A percentile compares a stretch with the other conserved stretches of the same genome.
phyloP scores from a whole-genome alignment of 2,329 filamentous ascomycete species.

The Pleomassaria siparia region DNA sequence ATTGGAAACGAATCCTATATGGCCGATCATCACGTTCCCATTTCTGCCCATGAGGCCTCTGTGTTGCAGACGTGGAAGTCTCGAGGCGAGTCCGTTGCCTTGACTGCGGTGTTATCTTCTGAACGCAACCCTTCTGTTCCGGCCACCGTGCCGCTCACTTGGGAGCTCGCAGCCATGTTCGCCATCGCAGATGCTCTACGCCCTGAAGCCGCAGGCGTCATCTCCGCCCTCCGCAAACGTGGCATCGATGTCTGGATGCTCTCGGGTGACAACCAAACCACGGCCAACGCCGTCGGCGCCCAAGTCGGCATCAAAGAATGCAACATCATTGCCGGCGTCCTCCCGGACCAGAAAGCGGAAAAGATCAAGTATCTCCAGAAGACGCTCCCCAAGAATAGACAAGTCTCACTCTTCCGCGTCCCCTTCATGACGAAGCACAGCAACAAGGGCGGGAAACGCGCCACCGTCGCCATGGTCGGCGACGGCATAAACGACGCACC shows the following conservation, averaged over 20 bases:
- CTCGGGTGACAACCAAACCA: slow-evolving; percentile 86
- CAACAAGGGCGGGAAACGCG: slow-evolving; percentile 37
- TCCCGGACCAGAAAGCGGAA: slow-evolving; percentile 79
- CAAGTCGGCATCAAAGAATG: slow-evolving; percentile 71
- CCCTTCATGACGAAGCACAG: slow-evolving; percentile 11
- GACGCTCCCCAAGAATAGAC: slow-evolving; percentile 28
- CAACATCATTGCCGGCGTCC: slow-evolving; percentile 83
- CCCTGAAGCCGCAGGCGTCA: slow-evolving; percentile 66
- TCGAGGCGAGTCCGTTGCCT: slow-evolving; percentile 45
- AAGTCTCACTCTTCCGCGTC: slow-evolving; percentile 19
- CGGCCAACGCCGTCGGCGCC: slow-evolving; percentile 75
- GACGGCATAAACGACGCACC: slow-evolving; percentile 95
- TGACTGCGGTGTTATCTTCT: slow-evolving; percentile 34
- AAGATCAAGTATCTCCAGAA: slow-evolving; percentile 59
- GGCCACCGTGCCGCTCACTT: slow-evolving; percentile 31
- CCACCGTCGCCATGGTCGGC: slow-evolving; percentile 76
- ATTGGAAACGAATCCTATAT: slow-evolving; percentile 76
- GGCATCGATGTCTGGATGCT: slow-evolving; percentile 86
- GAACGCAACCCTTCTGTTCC: too few relatives aligned
- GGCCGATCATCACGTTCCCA: slow-evolving; percentile 39
- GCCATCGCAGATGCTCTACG: slow-evolving; percentile 81
- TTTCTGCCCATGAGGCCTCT: slow-evolving; percentile 21
- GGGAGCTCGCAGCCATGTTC: slow-evolving; percentile 63
- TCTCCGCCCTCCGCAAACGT: slow-evolving; percentile 63
- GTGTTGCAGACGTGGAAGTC: slow-evolving; percentile 44